Evolutionary conservation across 371 early-diverging fungal species (phyloP), one percentile per base, ranked within the genome.

Genomic region (Circinella umbellata): DNA sequence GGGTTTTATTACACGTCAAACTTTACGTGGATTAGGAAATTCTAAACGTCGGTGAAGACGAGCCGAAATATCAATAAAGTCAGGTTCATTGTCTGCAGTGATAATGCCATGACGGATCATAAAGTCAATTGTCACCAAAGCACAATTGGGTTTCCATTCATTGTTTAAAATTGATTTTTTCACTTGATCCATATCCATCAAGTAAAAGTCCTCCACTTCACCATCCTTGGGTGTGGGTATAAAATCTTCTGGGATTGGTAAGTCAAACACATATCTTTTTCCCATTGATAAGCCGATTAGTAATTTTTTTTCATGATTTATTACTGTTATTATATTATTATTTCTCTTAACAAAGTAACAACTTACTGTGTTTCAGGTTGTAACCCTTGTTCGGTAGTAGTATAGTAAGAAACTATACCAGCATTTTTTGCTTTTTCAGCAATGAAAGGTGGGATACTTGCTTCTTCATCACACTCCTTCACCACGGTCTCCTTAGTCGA

Each of bases 401-500:
- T 84, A 38, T 88, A 92, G 72, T 94, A 95, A 36, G 90, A 87
- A n/a, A 96, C 80, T 0, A 83, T 83, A 17, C 93, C 93, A 0
- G 79, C 88, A 13, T 89, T 80, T 6, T 68, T 67, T 1, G 92
- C 89, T 64, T 74, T 81, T 27, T 70, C 51, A n/a, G 92, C 89
- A 51, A 92, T 67, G 0, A 75, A 66, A 6, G 46, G 36, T 0
- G 93, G 89, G 47, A 98, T 84, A 37, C 89, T 90, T 4, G 94
- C 97, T 75, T 98, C 98, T 79, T 98, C 98, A 68, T 85, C 85
- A 71, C 95, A 95, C 70, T 98, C 98, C 73, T 95, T 94, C 42
- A 95, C 69, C 17, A 95, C 83, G 3, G 93, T 91, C 35, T 87
- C 89, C 46, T 77, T 69, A 0, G 91, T 88, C 3, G 86, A 80